phyloP scores from a whole-genome alignment of 2,329 filamentous ascomycete genomes.

The Chalaropsis thielavioides region DNA sequence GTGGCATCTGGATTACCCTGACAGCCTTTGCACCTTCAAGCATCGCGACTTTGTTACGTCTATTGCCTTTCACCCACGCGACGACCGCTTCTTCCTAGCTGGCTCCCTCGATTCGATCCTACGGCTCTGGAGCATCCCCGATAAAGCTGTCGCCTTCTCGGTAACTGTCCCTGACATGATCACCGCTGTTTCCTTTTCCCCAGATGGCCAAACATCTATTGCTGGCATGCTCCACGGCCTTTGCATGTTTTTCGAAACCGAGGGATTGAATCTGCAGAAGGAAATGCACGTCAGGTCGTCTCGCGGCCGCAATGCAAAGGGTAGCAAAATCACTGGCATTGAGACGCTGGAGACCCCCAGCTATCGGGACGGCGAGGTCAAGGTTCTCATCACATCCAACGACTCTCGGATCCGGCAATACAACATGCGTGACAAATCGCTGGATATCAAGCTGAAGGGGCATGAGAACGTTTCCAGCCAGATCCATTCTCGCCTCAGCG shows the following conservation, averaged over 20 bases:
- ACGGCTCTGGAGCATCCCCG: conserved; percentile 89
- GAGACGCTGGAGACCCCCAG: conserved; percentile 44
- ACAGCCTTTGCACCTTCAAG: conserved; percentile 86
- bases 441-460: conserved; percentile 83
- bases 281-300: conserved; percentile 91
- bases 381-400: conserved; percentile 83
- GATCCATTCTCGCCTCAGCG: conserved; percentile 77
- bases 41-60: conserved; percentile 92
- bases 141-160: conserved; percentile 80
- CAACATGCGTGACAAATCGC: conserved; percentile 65
- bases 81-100: conserved; percentile 92
- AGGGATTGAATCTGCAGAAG: conserved; percentile 67
- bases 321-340: conserved; percentile 94
- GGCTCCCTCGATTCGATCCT: conserved; percentile 82
- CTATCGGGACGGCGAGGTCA: conserved; percentile 49
- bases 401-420: conserved; percentile 87
- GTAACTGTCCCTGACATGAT: conserved; percentile 71
- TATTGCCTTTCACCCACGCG: conserved; percentile 83
- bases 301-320: conserved; percentile 83
- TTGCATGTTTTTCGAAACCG: conserved; percentile 84
- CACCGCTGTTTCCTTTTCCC: conserved; percentile 84
- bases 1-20: conserved; percentile 75
- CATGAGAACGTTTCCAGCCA: conserved; percentile 84
- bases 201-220: conserved; percentile 79
- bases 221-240: conserved; percentile 75